Evolutionary conservation across 2,329 filamentous ascomycete species (phyloP).

Genomic region (Clonostachys sp.): DNA sequence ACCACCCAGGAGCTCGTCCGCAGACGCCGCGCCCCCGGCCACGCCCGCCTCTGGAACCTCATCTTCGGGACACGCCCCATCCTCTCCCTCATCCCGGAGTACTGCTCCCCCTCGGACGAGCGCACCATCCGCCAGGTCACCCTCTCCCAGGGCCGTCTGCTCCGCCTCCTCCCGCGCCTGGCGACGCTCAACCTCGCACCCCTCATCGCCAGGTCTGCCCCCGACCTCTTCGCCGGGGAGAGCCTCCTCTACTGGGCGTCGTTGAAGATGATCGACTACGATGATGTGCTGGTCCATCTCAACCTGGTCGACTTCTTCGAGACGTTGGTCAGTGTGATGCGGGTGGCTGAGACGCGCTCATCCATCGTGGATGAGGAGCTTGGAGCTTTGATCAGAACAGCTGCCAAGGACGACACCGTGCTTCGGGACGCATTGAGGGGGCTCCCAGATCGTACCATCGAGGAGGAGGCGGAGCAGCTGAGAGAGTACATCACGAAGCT

Average conservation of each 20-base stretch:
- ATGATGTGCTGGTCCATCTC: constrained; percentile 44
- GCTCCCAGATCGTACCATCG: constrained; percentile 42
- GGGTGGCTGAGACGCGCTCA: constrained; percentile 28
- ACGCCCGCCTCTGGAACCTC: constrained; percentile 48
- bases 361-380: constrained; percentile 27
- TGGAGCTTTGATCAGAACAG: constrained; percentile 32
- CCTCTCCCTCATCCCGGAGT: constrained; percentile 35
- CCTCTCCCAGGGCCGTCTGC: constrained; percentile 47
- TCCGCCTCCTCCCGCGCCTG: constrained; percentile 46
- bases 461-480: constrained; percentile 47
- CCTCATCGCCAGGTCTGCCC: constrained; percentile 15
- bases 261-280: constrained; percentile 43
- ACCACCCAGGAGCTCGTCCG: not conserved
- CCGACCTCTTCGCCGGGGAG: constrained; percentile 18
- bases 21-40: constrained; percentile 30
- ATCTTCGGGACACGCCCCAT: constrained; percentile 40
- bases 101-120: constrained; percentile 22
- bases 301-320: constrained; percentile 51
- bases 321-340: constrained; percentile 41
- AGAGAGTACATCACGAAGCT: constrained; percentile 33
- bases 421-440: constrained; percentile 30
- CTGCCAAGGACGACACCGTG: constrained; percentile 27
- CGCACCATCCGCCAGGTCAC: constrained; percentile 31
- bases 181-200: constrained; percentile 38
- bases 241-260: constrained; percentile 46